Conservation (phyloP, 2,329 filamentous ascomycete species). For the Cercospora sp. region DNA sequence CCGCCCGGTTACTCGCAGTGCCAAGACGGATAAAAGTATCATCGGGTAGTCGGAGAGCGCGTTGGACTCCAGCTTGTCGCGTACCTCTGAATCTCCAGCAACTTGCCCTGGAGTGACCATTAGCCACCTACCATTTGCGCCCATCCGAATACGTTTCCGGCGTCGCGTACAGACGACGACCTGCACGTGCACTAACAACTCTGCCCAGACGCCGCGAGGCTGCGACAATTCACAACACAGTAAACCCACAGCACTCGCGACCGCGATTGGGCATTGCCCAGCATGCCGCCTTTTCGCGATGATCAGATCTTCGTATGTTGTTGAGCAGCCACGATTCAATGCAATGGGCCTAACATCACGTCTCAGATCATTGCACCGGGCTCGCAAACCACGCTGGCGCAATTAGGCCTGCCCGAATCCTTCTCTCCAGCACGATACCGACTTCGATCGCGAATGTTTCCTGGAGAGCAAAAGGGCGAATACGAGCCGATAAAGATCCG, state of each 20-base stretch:
- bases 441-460: constrained; percentile 92
- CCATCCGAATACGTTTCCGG: background rate
- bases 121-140: background rate
- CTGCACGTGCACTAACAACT: background rate
- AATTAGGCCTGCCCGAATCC: constrained; percentile 85
- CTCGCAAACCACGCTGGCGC: constrained; percentile 85
- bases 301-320: constrained; percentile 39
- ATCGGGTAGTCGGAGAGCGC: constrained; percentile 3
- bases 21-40: background rate
- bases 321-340: background rate
- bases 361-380: constrained; percentile 70
- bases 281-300: constrained; percentile 40
- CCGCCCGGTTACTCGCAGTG: background rate
- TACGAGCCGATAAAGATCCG: constrained; percentile 82
- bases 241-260: background rate
- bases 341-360: background rate
- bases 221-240: background rate
- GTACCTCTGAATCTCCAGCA: background rate
- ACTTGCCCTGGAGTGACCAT: background rate
- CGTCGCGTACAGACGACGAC: background rate
- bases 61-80: constrained; percentile 14
- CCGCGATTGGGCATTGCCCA: constrained; percentile 14
- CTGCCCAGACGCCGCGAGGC: background rate
- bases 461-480: constrained; percentile 71
- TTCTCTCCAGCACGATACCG: constrained; percentile 87